Evolutionary conservation across 1,284 basidiomycete species (phyloP), one percentile per base, ranked within the genome.

Genomic region (Cutaneotrichosporon cavernicola): DNA sequence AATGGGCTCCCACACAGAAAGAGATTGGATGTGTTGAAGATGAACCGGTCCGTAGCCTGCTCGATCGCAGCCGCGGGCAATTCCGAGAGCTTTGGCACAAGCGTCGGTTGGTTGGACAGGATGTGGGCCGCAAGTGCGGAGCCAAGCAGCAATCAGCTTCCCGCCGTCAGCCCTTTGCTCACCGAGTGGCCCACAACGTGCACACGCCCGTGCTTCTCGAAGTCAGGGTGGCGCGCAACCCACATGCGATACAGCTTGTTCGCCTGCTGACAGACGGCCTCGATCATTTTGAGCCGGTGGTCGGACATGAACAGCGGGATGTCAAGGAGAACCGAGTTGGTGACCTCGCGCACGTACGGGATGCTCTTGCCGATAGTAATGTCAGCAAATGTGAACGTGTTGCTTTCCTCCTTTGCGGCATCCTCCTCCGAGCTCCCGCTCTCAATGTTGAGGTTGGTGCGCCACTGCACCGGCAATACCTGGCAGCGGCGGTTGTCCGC

Each of bases 381-480:
- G 63, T 84, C 83, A 73, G 61, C 68, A 60, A 85, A 80, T 32
- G 81, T 82, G 64, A 83, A 83, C 5, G 77, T 70, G 62, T 84
- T 84, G 68, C 82, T 80, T 63, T 82, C 74, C 10, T 78, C 82
- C 57, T 83, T 82, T 32, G 79, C 72, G 36, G 78, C 72, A 34
- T 81, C 79, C 61, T 82, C 80, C n/a, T 72, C 73, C 14, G 80
- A 80, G 51, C 80, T 78, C 22, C 80, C 77, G 21, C 81, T 74
- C 38, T 79, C 79, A 13, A 84, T 72, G 49, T 83, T 74, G 22
- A 86, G 74, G 9, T 76, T 82, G 2, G 84, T 81, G 32, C 85
- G 76, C 85, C 85, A 86, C 66, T 83, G 83, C 6, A 86, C 81
- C 0, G 85, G 85, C 4, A 86, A 72, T 38, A 86, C 81, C 63